phyloP scores from a whole-genome alignment of 2,329 filamentous ascomycete species.

The Microdochium nivale region DNA sequence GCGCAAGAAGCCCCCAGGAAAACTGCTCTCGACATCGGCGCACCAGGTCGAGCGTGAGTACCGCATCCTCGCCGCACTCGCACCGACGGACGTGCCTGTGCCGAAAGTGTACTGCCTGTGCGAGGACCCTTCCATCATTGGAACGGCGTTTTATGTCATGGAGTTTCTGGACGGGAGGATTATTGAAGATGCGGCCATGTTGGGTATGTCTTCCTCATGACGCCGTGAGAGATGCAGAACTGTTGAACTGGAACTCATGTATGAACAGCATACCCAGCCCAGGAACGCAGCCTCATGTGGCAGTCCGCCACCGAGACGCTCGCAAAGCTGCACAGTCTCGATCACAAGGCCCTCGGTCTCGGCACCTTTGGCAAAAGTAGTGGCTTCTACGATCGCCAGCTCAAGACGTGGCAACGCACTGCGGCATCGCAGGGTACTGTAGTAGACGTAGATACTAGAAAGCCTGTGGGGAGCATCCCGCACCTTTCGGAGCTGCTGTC shows the following conservation, averaged over 20 bases:
- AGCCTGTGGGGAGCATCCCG: conserved; percentile 56
- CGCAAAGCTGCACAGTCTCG: conserved; percentile 71
- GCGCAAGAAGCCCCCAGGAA: conserved; percentile 89
- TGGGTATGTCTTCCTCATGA: conserved; percentile 39
- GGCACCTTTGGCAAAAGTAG: conserved; percentile 60
- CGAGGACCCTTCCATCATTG: conserved; percentile 67
- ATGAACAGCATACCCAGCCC: conserved; percentile 27
- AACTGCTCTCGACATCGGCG: conserved; percentile 80
- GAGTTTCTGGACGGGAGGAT: conserved; percentile 89
- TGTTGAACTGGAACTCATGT: neutral
- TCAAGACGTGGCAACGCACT: neutral
- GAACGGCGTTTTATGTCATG: conserved; percentile 93
- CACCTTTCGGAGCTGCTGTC: conserved; percentile 69
- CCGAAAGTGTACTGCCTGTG: conserved; percentile 79
- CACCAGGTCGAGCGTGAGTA: conserved; percentile 93
- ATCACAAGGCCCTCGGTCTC: conserved; percentile 56
- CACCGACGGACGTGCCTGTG: conserved; percentile 70
- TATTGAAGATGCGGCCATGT: conserved; percentile 77
- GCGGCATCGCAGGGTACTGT: neutral
- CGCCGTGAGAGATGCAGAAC: neutral
- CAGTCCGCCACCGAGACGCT: conserved; percentile 70
- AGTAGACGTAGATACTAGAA: neutral
- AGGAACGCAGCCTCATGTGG: conserved; percentile 75
- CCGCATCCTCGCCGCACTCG: conserved; percentile 74
- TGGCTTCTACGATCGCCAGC: conserved; percentile 61